A percentile compares a stretch with the other conserved stretches of the same genome.
phyloP scores from a whole-genome alignment of 2,329 filamentous ascomycete species.

The Daldinia sp. region DNA sequence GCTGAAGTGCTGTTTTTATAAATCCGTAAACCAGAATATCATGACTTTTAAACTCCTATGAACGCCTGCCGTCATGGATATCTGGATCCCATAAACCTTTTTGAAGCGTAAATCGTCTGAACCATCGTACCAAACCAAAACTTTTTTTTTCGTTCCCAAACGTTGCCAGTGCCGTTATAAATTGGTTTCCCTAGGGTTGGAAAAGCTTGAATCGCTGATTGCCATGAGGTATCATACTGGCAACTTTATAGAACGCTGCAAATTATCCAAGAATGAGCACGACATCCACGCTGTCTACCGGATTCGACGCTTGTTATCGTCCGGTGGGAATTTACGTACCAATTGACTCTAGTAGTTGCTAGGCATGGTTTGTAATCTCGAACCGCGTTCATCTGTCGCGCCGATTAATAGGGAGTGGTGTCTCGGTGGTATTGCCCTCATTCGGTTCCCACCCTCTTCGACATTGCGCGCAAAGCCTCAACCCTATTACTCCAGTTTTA shows the following conservation, averaged over 20 bases:
- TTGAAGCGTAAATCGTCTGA: conserved; percentile 26
- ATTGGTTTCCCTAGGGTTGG: conserved; percentile 34
- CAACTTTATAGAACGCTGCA: conserved; percentile 39
- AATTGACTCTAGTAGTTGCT: conserved; percentile 6
- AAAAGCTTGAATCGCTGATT: conserved; percentile 39
- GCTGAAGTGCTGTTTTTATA: conserved; percentile 5
- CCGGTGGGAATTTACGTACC: conserved; percentile 8
- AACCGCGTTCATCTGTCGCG: not conserved
- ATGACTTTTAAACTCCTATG: conserved; percentile 35
- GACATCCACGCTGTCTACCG: conserved; percentile 17
- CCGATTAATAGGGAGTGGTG: conserved; percentile 3
- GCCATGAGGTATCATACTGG: conserved; percentile 45
- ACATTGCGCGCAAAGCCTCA: not conserved
- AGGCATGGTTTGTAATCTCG: conserved; percentile 14
- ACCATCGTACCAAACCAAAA: conserved; percentile 30
- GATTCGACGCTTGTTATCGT: conserved; percentile 7
- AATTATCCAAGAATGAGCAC: conserved; percentile 24
- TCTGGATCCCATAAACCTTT: conserved; percentile 26
- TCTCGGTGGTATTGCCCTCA: conserved; percentile 13
- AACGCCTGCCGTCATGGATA: conserved; percentile 38
- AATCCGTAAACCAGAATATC: conserved; percentile 24
- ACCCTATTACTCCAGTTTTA: conserved; percentile 7
- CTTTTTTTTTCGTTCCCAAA: conserved; percentile 32
- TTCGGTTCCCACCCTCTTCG: not conserved
- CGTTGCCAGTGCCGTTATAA: conserved; percentile 29